Percentiles rank a stretch among this genome's conserved stretches.
Evolutionary conservation across 768 basidiomycete genomes (phyloP).

Genomic region (Naganishia randhawae): DNA sequence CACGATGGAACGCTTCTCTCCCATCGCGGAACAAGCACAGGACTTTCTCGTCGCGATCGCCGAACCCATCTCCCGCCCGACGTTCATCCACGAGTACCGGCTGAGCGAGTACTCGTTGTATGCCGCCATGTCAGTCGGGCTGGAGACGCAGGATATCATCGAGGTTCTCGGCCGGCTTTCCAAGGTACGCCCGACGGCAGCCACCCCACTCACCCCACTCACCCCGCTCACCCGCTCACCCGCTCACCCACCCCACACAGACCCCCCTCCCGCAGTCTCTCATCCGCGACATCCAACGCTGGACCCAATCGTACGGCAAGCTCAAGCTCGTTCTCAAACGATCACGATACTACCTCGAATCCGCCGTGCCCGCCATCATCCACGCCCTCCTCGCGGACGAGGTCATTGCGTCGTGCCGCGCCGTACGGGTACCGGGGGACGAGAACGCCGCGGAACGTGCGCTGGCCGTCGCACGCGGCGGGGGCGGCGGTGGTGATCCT

Average conservation of each 20-base stretch:
- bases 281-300: conserved; percentile 78
- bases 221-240: conserved; percentile 58
- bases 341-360: conserved; percentile 96
- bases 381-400: conserved; percentile 81
- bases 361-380: conserved; percentile 86
- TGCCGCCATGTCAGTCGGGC: conserved; percentile 94
- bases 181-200: conserved; percentile 52
- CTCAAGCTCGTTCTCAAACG: conserved; percentile 97
- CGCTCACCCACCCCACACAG: conserved; percentile 62
- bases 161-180: conserved; percentile 63
- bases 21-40: conserved; percentile 95
- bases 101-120: conserved; percentile 96
- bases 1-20: conserved; percentile 95
- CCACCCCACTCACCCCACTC: conserved; percentile 46
- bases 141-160: conserved; percentile 97
- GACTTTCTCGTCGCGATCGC: conserved; percentile 97
- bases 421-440: conserved; percentile 68
- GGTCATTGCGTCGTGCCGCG: conserved; percentile 54
- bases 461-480: conserved; percentile 1
- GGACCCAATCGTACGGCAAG: conserved; percentile 95
- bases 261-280: conserved; percentile 89
- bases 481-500: background rate
- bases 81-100: conserved; percentile 98
- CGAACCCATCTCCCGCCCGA: conserved; percentile 96
- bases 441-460: conserved; percentile 46